Base-by-base conservation (phyloP, 2,329 filamentous ascomycete genomes). In the Pezicula carpinea region DNA sequence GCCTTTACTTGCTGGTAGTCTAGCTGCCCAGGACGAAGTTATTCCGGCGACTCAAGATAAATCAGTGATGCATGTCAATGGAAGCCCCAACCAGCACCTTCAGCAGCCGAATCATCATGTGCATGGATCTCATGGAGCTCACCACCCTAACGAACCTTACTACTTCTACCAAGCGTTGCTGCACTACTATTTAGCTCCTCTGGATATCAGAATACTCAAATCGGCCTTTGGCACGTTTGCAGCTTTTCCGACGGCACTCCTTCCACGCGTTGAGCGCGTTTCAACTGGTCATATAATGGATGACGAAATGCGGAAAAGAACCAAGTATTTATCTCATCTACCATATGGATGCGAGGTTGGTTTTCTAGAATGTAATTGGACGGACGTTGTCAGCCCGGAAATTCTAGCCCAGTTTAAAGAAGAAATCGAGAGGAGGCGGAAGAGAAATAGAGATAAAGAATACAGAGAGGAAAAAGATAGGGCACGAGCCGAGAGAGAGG, bases 361-460 rank as follows among this genome's bases (percentile, higher is more conserved):
- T 39, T 88, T 88, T 56, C 66, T 89, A 2, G 85, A 88, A 65
- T 89, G 85, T 56, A 83, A 89, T 59, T 89, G 85, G 85, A 83
- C 81, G 1, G 84, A 87, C 58, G 75, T 84, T 2, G 82, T 89
- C 13, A 68, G 70, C 2, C 74, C 79, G 0, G 76, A 80, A 38
- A 68, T 87, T 5, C 65, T 88, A 17, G 75, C 76, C 34, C 74
- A 74, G 18, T 89, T 87, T 63, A 71, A 69, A 46, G 62, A 73
- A 0, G 83, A 88, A 53, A 82, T 85, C 26, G 79, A 82, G 47
- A 73, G 73, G 51, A 69, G 85, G 43, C 70, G 83, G 49, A 84
- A 80, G 60, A 73, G 75, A 50, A 83, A 87, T 58, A 68, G 71
- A 10, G 85, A 88, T 38, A 88, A 88, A 61, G 83, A 86, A 52